A percentile compares a stretch with the other conserved stretches of the same genome.
Conservation (phyloP, 202 grass and related monocot genomes). For the Zizania palustris region DNA sequence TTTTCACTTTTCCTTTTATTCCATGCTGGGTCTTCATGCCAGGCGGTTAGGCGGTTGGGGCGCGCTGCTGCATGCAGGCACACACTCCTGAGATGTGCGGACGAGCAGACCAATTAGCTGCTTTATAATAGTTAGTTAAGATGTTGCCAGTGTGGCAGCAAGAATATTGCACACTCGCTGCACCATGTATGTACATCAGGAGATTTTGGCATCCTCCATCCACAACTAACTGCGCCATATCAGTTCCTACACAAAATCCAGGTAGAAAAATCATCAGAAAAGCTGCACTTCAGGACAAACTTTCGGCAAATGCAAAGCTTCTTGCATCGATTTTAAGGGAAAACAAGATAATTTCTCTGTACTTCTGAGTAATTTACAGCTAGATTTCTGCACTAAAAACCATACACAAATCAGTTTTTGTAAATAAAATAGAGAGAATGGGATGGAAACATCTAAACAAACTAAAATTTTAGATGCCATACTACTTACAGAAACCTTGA, state of each 20-base stretch:
- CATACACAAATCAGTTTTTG: not conserved
- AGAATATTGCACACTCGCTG: slow-evolving; percentile 95
- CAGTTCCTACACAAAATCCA: slow-evolving; percentile 62
- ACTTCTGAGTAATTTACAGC: slow-evolving; percentile 2
- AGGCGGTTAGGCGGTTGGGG: no score
- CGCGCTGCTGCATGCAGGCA: no score
- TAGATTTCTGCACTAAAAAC: slow-evolving; percentile 11
- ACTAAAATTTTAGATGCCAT: slow-evolving; percentile 12
- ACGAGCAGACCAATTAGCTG: no score
- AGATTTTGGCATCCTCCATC: slow-evolving; percentile 97
- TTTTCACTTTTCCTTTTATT: no score
- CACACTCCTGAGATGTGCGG: no score
- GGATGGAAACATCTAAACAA: not conserved
- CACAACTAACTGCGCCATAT: slow-evolving; percentile 98
- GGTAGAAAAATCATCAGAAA: not conserved
- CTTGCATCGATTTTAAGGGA: not conserved
- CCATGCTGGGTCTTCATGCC: no score
- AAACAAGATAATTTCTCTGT: slow-evolving; percentile 1
- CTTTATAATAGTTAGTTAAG: no score
- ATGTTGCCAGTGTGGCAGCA: slow-evolving; percentile 98
- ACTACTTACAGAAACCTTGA: slow-evolving; percentile 26
- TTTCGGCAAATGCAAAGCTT: slow-evolving; percentile 29
- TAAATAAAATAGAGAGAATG: not conserved
- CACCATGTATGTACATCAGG: slow-evolving; percentile 95
- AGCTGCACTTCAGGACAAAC: slow-evolving; percentile 4